A percentile compares a stretch with the other conserved stretches of the same genome.
Conservation (phyloP, 129 eudicot species). For the Escallonia rubra region DNA sequence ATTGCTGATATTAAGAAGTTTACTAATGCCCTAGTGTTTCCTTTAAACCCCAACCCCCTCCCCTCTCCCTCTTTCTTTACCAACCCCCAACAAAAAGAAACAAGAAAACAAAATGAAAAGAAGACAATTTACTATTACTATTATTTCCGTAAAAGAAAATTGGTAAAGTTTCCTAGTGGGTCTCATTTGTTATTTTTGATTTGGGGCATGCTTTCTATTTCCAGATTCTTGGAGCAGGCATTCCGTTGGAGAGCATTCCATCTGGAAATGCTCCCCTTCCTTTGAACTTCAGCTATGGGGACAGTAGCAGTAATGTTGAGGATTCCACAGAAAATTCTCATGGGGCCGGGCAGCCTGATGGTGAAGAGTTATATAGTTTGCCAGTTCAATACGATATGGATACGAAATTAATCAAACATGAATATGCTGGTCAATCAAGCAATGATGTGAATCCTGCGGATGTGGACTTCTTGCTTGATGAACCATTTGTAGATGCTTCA, state of each 20-base stretch:
- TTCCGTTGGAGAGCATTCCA: constrained; percentile 14
- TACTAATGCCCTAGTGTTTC: no score
- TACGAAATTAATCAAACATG: constrained; percentile 48
- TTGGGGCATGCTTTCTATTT: constrained; percentile 8
- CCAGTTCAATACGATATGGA: constrained; percentile 36
- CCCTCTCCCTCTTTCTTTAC: no score
- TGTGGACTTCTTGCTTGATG: constrained; percentile 53
- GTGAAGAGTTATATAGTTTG: constrained; percentile 32
- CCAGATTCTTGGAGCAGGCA: constrained; percentile 60
- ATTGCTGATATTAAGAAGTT: no score
- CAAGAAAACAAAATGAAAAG: no score
- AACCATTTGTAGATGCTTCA: constrained; percentile 46
- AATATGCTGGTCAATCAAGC: constrained; percentile 47
- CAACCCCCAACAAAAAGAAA: no score
- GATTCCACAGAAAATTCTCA: constrained; percentile 23
- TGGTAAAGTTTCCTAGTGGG: no score
- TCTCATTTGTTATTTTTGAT: not conserved
- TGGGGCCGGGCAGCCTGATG: constrained; percentile 30
- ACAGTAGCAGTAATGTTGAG: constrained; percentile 25
- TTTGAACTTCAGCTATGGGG: constrained; percentile 23
- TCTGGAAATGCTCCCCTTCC: constrained; percentile 31
- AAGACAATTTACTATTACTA: no score
- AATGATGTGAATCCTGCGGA: constrained; percentile 26
- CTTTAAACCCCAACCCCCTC: no score
- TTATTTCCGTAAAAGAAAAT: no score